phyloP scores from a whole-genome alignment of 441 rosid genomes.

The Croton setiger region DNA sequence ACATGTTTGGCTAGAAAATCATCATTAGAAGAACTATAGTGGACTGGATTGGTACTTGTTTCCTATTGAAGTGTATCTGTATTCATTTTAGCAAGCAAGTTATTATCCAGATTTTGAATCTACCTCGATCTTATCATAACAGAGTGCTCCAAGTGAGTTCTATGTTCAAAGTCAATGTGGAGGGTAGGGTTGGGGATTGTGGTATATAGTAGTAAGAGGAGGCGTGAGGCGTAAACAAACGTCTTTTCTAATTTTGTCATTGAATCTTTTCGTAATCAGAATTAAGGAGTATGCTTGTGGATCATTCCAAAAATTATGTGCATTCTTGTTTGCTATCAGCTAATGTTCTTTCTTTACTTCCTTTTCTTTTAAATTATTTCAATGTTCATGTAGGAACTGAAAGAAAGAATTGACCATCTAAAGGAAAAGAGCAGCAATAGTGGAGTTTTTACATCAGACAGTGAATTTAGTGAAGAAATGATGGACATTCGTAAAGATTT shows the following conservation, averaged over 20 bases:
- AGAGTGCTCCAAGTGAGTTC: background rate
- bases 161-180: background rate
- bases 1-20: background rate
- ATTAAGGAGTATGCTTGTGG: background rate
- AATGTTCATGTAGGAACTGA: slow-evolving; percentile 54
- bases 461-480: slow-evolving; percentile 85
- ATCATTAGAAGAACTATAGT: background rate
- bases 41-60: background rate
- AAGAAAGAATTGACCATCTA: slow-evolving; percentile 67
- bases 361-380: background rate
- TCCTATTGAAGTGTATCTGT: background rate
- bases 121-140: background rate
- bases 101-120: background rate
- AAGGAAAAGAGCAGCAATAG: slow-evolving; percentile 50
- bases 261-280: background rate
- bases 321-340: background rate
- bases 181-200: background rate
- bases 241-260: background rate
- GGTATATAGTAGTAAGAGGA: background rate
- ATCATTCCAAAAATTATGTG: background rate
- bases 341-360: background rate
- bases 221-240: background rate
- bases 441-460: slow-evolving; percentile 56
- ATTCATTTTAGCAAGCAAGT: background rate
- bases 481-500: slow-evolving; percentile 92